Base-by-base conservation (phyloP, 1,284 basidiomycete species). In the Cryptococcus sp. region DNA sequence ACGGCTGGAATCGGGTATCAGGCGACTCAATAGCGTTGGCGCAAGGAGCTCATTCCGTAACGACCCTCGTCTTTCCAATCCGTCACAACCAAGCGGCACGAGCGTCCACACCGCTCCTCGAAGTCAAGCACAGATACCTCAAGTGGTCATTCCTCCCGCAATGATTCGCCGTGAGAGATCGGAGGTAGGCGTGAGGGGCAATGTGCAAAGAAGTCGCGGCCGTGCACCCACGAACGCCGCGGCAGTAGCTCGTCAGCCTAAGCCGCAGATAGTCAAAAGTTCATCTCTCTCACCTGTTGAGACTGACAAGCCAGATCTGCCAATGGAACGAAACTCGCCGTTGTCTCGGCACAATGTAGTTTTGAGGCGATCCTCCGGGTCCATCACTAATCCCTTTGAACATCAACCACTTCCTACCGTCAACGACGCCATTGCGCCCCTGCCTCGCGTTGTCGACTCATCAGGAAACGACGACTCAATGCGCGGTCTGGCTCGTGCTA, bases 231-330 rank as follows among this genome's bases (percentile, higher is more conserved):
- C 59, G 6, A 60, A 60, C 23, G 47, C 16, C 8, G 25, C 17
- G 5, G 23, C 47, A 17, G 20, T 57, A 0, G 50, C 46, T 27
- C 25, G 51, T 19, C 59, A 60, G 45, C 59, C 59, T 42, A 22
- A 54, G 23, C 59, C 59, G 8, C 38, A 31, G 17, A 47, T 59
- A 19, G 53, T 59, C 20, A 54, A 46, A 23, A 54, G 52, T 19
- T n/a, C 20, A 16, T 42, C 51, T 3, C 38, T 31, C 19, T 54
- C 57, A 19, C 57, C 58, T 23, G 49, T 45, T 41, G 15, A 25
- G 13, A 47, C 25, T 7, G 16, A 46, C 22, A 44, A 35, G 20
- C 19, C 39, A 47, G 19, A 22, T 17, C 19, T 47, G 22, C 15
- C 22, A 11, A 5, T 47, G 45, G 45, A 47, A 19, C 7, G 27